Base-by-base conservation (phyloP, 139 green algal species). In the Chlamydomonas sp. region DNA sequence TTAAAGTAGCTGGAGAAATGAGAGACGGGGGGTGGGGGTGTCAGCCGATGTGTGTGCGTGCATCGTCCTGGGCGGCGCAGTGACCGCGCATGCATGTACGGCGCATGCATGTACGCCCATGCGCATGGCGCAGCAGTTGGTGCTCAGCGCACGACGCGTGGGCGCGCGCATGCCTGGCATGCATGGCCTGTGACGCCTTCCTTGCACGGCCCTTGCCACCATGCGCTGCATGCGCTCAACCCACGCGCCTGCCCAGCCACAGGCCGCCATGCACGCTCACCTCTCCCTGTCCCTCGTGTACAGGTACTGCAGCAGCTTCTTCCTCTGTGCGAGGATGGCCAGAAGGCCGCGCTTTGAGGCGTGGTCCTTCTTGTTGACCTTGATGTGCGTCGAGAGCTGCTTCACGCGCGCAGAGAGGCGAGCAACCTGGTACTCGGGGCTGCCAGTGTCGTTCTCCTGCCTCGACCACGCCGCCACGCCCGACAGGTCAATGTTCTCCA, bases 261-360 rank as follows among this genome's bases (percentile, higher is more conserved):
- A n/a, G n/a, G n/a, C n/a, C n/a, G n/a, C n/a, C n/a, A n/a, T 59
- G 37, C 16, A 50, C 35, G n/a, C 49, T 63, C 49, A 58, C 50
- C 49, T 35, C n/a, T 34, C 78, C 80, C 80, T 80, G 73, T 89
- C 70, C 2, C 67, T 76, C 24, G 60, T 75, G 74, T 86, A 85
- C 29, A 93, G 69, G 78, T 94, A 94, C 66, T 86, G 76, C 66
- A 94, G 73, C 31, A 91, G 77, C 10, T 60, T 78, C 65, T 84
- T 88, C 58, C 88, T 70, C 70, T 86, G 73, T 37, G 49, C 66
- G 3, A 94, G 73, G 43, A 92, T 85, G 20, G 59, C 65, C 72
- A 83, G 54, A 43, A 94, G 78, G 8, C 88, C 88, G 1, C 81
- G 77, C 47, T 77, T 76, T 6, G 74, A 79, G 34, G 81, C 68